Percentiles rank a stretch among this genome's conserved stretches.
Conservation (phyloP, 2,329 filamentous ascomycete species). For the Scedosporium minutisporum region DNA sequence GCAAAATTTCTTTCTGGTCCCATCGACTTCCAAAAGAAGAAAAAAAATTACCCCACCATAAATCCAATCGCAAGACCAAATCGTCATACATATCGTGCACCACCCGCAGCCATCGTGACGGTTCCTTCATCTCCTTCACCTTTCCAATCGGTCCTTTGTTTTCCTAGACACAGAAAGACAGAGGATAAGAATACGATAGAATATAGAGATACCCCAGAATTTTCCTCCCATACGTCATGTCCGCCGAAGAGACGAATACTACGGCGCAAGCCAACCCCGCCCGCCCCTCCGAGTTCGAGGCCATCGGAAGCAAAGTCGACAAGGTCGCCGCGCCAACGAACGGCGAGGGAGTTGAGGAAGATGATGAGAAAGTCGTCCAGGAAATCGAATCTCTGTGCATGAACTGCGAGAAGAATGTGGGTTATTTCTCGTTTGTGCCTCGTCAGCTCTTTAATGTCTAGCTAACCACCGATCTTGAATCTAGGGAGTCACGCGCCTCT, state of each 20-base stretch:
- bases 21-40: not conserved
- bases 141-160: not conserved
- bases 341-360: conserved; percentile 29
- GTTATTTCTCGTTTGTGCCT: conserved; percentile 13
- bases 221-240: conserved; percentile 24
- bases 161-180: not conserved
- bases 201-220: not conserved
- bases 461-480: conserved; percentile 7
- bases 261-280: conserved; percentile 24
- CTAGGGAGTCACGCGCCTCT: conserved; percentile 73
- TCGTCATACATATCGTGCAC: not conserved
- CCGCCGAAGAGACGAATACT: conserved; percentile 26
- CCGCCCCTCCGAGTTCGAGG: conserved; percentile 47
- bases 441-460: conserved; percentile 2
- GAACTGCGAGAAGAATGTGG: conserved; percentile 73
- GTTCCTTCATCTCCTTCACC: not conserved
- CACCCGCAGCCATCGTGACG: not conserved
- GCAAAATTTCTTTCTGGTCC: not conserved
- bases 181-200: not conserved
- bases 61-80: not conserved
- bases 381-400: conserved; percentile 75
- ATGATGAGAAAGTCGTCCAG: conserved; percentile 46
- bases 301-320: conserved; percentile 52
- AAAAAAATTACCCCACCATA: conserved; percentile 4
- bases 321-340: conserved; percentile 30